phyloP scores from a whole-genome alignment of 257 asterid species.

The Fraxinus quadrangulata region DNA sequence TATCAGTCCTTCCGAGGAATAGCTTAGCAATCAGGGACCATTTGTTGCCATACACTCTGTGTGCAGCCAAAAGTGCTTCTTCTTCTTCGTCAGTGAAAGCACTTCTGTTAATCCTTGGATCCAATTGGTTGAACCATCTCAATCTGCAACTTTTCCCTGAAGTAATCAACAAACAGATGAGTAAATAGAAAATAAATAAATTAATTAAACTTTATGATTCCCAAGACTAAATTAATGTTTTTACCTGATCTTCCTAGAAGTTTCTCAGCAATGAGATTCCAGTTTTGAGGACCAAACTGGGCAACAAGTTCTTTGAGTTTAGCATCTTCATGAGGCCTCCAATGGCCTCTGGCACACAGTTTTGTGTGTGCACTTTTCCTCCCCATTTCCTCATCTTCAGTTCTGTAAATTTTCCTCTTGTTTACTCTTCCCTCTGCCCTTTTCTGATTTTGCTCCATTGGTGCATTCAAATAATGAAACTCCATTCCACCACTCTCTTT shows the following conservation, averaged over 20 bases:
- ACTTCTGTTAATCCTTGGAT: conserved; percentile 48
- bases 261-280: conserved; percentile 59
- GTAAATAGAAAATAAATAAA: not conserved
- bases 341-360: conserved; percentile 50
- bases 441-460: not conserved
- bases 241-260: conserved; percentile 59
- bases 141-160: conserved; percentile 58
- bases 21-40: conserved; percentile 55
- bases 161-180: not conserved
- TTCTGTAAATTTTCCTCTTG: conserved; percentile 6
- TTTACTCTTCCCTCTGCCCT: not conserved
- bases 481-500: conserved; percentile 16
- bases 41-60: conserved; percentile 50
- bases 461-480: conserved; percentile 15
- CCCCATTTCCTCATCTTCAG: conserved; percentile 20
- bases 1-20: conserved; percentile 56
- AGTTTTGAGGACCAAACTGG: conserved; percentile 57
- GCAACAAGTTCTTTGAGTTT: conserved; percentile 47
- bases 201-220: too few relatives aligned
- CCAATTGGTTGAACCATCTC: conserved; percentile 62
- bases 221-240: not conserved
- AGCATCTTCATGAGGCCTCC: conserved; percentile 57
- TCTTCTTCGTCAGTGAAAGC: conserved; percentile 57
- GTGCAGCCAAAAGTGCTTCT: conserved; percentile 47
- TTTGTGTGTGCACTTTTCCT: conserved; percentile 28